These are phyloP conservation scores for Arthrocladium fulminans DNA, from an alignment of 2,329 filamentous ascomycete species.

Conservation along the genomic window DNA sequence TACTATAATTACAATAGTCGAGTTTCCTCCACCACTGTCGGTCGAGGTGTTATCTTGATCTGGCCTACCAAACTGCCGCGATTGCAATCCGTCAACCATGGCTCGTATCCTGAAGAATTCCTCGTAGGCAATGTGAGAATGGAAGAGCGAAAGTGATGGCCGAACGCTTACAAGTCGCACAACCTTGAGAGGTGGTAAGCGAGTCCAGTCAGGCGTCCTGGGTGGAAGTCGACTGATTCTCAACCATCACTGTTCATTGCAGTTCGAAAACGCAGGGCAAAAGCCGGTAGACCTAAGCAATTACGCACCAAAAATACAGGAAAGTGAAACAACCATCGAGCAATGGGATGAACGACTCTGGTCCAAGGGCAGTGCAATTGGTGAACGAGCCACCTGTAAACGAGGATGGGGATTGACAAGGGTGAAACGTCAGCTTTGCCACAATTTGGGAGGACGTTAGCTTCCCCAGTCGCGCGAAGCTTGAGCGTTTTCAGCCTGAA, in stretches of 20 bases:
- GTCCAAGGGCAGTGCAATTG: background rate
- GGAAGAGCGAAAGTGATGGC: too few relatives aligned
- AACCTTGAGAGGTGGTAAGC: background rate
- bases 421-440: slow-evolving; percentile 1
- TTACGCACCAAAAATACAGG: background rate
- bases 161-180: too few relatives aligned
- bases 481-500: background rate
- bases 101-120: background rate
- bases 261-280: background rate
- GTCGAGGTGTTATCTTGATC: background rate
- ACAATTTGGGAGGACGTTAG: background rate
- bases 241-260: background rate
- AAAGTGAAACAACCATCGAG: slow-evolving; percentile 2
- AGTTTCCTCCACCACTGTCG: background rate
- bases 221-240: background rate
- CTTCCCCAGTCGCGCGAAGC: background rate
- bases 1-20: slow-evolving; percentile 2
- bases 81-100: background rate
- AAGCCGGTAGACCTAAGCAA: background rate
- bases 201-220: background rate
- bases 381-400: background rate
- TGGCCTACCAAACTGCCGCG: background rate
- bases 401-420: background rate
- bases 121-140: background rate
- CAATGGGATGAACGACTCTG: too few relatives aligned